Conservation (phyloP, 2,329 filamentous ascomycete genomes). For the Cladosporium cucumerinum region DNA sequence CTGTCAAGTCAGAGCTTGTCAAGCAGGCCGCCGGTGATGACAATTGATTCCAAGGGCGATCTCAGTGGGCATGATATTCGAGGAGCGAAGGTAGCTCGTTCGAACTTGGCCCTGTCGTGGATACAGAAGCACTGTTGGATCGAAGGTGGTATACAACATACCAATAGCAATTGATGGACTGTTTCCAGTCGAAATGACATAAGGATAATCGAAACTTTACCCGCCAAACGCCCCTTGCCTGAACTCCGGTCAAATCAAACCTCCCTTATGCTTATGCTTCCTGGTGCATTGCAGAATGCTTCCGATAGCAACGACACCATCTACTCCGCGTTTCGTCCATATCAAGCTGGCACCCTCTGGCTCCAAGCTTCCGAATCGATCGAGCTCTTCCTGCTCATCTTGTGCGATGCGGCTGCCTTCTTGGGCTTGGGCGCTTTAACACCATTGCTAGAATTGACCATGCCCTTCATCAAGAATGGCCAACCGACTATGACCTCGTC, state of each 20-base stretch:
- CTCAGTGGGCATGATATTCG: not conserved
- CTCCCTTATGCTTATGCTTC: not conserved
- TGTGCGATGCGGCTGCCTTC: not conserved
- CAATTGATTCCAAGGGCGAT: not conserved
- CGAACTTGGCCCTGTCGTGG: not conserved
- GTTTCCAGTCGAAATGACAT: not conserved
- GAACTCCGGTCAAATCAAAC: not conserved
- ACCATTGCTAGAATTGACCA: constrained; percentile 11
- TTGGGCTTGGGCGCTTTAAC: not conserved
- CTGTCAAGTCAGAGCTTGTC: not conserved
- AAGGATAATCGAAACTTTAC: not conserved
- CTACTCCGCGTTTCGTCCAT: not conserved
- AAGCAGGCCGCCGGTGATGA: not conserved
- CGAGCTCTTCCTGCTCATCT: constrained; percentile 15
- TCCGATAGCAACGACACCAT: not conserved
- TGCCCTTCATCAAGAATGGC: constrained; percentile 5
- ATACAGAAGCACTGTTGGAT: too few relatives aligned
- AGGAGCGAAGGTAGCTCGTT: not conserved
- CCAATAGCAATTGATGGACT: not conserved
- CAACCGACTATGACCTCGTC: not conserved
- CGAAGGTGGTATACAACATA: too few relatives aligned
- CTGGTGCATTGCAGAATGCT: not conserved
- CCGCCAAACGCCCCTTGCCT: not conserved
- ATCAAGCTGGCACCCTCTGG: constrained; percentile 1
- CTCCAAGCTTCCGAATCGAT: constrained; percentile 15